These are phyloP conservation scores for Tetradesmus obliquus DNA, from an alignment of 139 green algal genomes.

Conservation along the genomic window DNA sequence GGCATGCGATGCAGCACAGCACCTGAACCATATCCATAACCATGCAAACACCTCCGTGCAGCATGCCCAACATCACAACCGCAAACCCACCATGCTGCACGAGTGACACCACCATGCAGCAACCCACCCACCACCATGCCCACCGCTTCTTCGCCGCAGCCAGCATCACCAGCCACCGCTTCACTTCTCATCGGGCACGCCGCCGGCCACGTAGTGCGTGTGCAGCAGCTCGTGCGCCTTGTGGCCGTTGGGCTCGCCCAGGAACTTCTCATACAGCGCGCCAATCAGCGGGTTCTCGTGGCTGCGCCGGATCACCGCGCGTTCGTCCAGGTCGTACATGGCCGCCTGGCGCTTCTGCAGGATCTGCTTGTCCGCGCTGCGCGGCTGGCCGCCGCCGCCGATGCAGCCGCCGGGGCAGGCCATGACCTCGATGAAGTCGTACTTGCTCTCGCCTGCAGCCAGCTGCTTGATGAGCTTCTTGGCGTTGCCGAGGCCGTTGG, in stretches of 20 bases:
- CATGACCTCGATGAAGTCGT: conserved; percentile 81
- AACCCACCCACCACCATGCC: background rate
- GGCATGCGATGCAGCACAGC: background rate
- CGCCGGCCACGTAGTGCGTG: conserved; percentile 69
- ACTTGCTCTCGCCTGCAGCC: conserved; percentile 24
- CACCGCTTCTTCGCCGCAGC: background rate
- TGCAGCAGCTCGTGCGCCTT: conserved; percentile 75
- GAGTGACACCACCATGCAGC: background rate
- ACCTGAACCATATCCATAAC: background rate
- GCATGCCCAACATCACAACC: background rate
- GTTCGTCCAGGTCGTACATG: conserved; percentile 63
- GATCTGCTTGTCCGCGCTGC: conserved; percentile 68
- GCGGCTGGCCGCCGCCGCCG: conserved; percentile 75
- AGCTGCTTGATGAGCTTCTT: conserved; percentile 75
- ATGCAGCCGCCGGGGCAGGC: conserved; percentile 73
- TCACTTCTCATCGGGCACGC: conserved; percentile 42
- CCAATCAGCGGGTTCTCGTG: conserved; percentile 63
- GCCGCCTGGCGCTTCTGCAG: conserved; percentile 68
- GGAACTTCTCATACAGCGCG: conserved; percentile 63
- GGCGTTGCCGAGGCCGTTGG: conserved; percentile 81
- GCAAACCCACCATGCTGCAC: background rate
- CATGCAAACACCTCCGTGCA: background rate
- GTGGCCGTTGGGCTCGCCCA: conserved; percentile 57
- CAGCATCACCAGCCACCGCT: background rate
- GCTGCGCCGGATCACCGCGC: conserved; percentile 39